Percentiles rank a stretch among this genome's conserved stretches.
Evolutionary conservation across 2,329 filamentous ascomycete genomes (phyloP).

Genomic region (Ambrosiella xylebori): DNA sequence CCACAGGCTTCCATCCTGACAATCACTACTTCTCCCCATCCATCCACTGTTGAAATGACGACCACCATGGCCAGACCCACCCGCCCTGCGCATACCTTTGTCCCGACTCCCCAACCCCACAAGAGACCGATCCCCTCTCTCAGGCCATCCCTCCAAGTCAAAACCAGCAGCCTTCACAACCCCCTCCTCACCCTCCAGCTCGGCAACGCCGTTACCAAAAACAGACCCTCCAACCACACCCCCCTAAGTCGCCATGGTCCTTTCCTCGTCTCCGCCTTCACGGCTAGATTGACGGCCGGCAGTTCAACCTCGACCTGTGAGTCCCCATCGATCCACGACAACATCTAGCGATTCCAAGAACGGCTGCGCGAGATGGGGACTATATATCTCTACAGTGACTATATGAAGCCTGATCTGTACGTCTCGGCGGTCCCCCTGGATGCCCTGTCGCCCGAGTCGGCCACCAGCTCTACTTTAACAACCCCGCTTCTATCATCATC

Average conservation of each 20-base stretch:
- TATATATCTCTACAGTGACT: slow-evolving; percentile 7
- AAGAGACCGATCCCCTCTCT: neutral
- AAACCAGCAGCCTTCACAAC: slow-evolving; percentile 5
- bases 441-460: neutral
- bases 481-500: neutral
- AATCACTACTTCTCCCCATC: neutral
- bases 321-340: slow-evolving; percentile 7
- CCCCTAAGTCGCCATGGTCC: neutral
- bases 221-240: neutral
- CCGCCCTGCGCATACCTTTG: neutral
- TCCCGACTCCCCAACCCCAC: neutral
- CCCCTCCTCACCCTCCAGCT: neutral
- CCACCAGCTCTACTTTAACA: neutral
- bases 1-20: neutral
- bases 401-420: slow-evolving; percentile 7
- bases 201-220: slow-evolving; percentile 2
- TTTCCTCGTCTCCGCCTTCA: neutral
- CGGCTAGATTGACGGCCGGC: neutral
- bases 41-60: slow-evolving; percentile 1
- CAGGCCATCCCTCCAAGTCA: slow-evolving; percentile 7
- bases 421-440: slow-evolving; percentile 6
- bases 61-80: neutral
- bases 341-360: slow-evolving; percentile 11
- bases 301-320: neutral
- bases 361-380: slow-evolving; percentile 11